These are phyloP conservation scores for Russula vinacea DNA, from an alignment of 768 basidiomycete species.

Conservation along the genomic window DNA sequence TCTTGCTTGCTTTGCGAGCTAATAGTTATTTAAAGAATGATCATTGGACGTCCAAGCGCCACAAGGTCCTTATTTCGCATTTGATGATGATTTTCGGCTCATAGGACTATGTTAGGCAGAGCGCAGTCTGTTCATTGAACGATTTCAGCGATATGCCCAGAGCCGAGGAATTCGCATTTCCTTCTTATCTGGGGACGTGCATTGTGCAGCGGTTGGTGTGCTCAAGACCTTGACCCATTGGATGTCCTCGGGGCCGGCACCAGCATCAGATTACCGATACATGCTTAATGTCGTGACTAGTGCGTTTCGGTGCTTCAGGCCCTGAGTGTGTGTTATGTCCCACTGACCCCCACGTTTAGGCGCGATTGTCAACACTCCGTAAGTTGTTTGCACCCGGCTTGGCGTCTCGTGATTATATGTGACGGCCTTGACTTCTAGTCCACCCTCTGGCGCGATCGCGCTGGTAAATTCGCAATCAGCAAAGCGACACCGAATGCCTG, in stretches of 20 bases:
- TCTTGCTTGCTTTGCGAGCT: constrained; percentile 28
- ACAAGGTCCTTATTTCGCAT: constrained; percentile 52
- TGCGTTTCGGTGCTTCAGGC: constrained; percentile 38
- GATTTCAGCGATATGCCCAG: constrained; percentile 70
- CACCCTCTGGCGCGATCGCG: constrained; percentile 66
- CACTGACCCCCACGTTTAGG: constrained; percentile 39
- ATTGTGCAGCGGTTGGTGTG: constrained; percentile 80
- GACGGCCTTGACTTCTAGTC: constrained; percentile 35
- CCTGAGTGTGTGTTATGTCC: neutral
- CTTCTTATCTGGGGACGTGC: constrained; percentile 91
- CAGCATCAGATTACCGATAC: constrained; percentile 70
- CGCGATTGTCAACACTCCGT: constrained; percentile 97
- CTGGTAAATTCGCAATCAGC: constrained; percentile 79
- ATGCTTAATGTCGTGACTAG: constrained; percentile 90
- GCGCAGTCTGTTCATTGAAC: constrained; percentile 82
- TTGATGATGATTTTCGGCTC: constrained; percentile 6
- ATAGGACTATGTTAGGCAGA: constrained; percentile 56
- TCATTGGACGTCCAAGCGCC: constrained; percentile 82
- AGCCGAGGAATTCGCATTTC: constrained; percentile 67
- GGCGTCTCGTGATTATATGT: neutral
- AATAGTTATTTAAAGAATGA: constrained; percentile 56
- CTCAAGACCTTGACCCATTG: constrained; percentile 65
- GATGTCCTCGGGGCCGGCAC: constrained; percentile 46
- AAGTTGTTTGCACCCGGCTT: constrained; percentile 36
- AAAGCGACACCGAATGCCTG: constrained; percentile 85